These are phyloP conservation scores for Oryza australiensis DNA, from an alignment of 176 grass and related monocot species.

Conservation along the genomic window DNA sequence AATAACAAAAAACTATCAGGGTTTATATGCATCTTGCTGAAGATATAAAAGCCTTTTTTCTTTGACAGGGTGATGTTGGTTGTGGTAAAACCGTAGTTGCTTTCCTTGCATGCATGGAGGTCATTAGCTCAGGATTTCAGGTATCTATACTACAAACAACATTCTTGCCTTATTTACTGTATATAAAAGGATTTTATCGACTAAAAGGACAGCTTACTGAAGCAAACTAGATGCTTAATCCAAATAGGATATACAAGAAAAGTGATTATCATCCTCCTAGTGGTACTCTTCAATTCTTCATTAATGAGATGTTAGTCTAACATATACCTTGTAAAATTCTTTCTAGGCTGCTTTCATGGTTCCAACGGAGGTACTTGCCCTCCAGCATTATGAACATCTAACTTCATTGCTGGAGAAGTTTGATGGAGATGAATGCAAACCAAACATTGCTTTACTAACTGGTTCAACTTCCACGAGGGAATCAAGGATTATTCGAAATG, in stretches of 20 bases:
- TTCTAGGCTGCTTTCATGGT: conserved; percentile 95
- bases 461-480: conserved; percentile 79
- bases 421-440: conserved; percentile 60
- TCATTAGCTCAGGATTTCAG: conserved; percentile 93
- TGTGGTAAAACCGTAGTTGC: conserved; percentile 97
- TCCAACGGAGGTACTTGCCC: conserved; percentile 86
- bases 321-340: conserved; percentile 37
- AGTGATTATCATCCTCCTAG: not conserved
- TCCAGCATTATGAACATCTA: conserved; percentile 82
- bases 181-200: conserved; percentile 21
- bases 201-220: conserved; percentile 1
- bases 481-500: conserved; percentile 73
- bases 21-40: conserved; percentile 38
- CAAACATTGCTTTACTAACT: conserved; percentile 83
- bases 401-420: conserved; percentile 81
- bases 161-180: conserved; percentile 31
- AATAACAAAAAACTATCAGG: not conserved
- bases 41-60: conserved; percentile 15
- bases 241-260: conserved; percentile 28
- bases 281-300: conserved; percentile 21
- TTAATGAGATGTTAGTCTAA: conserved; percentile 22
- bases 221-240: conserved; percentile 25
- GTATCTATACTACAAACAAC: conserved; percentile 38
- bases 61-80: conserved; percentile 91
- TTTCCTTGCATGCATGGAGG: conserved; percentile 96